A percentile compares a stretch with the other conserved stretches of the same genome.
Evolutionary conservation across 1,139 yeast species (phyloP).

Genomic region (Hansenula sp.): DNA sequence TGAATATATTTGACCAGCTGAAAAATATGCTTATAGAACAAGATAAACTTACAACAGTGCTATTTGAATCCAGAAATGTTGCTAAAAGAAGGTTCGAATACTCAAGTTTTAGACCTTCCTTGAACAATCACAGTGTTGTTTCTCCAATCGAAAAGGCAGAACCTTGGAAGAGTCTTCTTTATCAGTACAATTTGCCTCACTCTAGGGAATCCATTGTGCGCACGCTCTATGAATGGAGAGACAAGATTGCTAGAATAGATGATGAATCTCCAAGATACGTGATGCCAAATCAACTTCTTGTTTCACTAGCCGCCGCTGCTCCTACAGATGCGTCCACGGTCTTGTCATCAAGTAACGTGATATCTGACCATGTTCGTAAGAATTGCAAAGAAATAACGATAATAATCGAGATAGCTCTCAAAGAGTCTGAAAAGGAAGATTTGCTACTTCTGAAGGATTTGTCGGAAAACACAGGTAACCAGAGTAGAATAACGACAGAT

Average conservation of each 20-base stretch:
- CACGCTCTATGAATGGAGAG: constrained; percentile 80
- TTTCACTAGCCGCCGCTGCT: constrained; percentile 50
- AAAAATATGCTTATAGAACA: constrained; percentile 55
- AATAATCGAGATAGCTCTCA: constrained; percentile 34
- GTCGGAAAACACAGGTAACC: not conserved
- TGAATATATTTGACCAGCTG: constrained; percentile 75
- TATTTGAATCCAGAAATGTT: constrained; percentile 73
- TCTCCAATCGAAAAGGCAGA: constrained; percentile 46
- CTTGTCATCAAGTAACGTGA: constrained; percentile 43
- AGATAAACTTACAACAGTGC: constrained; percentile 54
- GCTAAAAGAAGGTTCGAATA: constrained; percentile 82
- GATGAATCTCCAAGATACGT: constrained; percentile 86
- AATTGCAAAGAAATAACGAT: constrained; percentile 54
- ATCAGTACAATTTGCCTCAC: constrained; percentile 61
- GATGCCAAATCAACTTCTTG: constrained; percentile 78
- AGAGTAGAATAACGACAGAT: constrained; percentile 7
- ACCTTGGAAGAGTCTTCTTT: constrained; percentile 57
- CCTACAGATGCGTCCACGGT: constrained; percentile 62
- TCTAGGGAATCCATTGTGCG: constrained; percentile 54
- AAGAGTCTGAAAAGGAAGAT: constrained; percentile 17
- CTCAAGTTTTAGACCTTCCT: constrained; percentile 53
- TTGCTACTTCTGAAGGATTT: constrained; percentile 11
- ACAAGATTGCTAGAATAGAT: constrained; percentile 58
- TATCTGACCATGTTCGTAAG: constrained; percentile 53
- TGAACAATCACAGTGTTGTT: constrained; percentile 30